These are phyloP conservation scores for Trichosporon sp. DNA, from an alignment of 1,284 basidiomycete genomes.

Conservation along the genomic window DNA sequence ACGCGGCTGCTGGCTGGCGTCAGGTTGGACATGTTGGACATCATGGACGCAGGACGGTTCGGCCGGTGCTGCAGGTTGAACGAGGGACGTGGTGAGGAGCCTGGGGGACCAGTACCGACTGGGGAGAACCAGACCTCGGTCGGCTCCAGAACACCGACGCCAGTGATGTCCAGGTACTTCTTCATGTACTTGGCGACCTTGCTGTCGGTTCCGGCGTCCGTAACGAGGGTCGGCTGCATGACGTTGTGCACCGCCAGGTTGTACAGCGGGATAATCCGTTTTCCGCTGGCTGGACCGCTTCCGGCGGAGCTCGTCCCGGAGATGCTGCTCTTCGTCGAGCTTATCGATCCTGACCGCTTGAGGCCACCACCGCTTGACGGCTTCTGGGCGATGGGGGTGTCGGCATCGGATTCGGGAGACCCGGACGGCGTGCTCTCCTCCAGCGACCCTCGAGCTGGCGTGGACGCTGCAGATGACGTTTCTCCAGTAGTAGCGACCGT, in stretches of 20 bases:
- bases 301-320: constrained; percentile 13
- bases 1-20: constrained; percentile 30
- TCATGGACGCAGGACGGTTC: constrained; percentile 31
- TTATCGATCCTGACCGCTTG: constrained; percentile 26
- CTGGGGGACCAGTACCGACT: background rate
- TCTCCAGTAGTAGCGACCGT: background rate
- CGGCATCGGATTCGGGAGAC: background rate
- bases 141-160: constrained; percentile 71
- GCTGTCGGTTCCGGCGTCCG: constrained; percentile 72
- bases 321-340: constrained; percentile 18
- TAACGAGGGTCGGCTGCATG: constrained; percentile 77
- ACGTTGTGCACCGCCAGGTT: constrained; percentile 86
- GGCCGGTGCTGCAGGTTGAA: constrained; percentile 5
- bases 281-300: constrained; percentile 11
- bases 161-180: constrained; percentile 74
- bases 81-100: constrained; percentile 17
- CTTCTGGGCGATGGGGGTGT: background rate
- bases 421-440: constrained; percentile 1
- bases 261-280: constrained; percentile 83
- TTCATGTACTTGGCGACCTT: constrained; percentile 87
- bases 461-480: constrained; percentile 6
- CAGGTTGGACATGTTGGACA: constrained; percentile 31
- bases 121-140: constrained; percentile 65
- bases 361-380: constrained; percentile 7
- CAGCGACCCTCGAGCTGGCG: constrained; percentile 12